Evolutionary conservation across 129 eudicot genomes (phyloP).

Genomic region (Rutidosis leptorrhynchoides): DNA sequence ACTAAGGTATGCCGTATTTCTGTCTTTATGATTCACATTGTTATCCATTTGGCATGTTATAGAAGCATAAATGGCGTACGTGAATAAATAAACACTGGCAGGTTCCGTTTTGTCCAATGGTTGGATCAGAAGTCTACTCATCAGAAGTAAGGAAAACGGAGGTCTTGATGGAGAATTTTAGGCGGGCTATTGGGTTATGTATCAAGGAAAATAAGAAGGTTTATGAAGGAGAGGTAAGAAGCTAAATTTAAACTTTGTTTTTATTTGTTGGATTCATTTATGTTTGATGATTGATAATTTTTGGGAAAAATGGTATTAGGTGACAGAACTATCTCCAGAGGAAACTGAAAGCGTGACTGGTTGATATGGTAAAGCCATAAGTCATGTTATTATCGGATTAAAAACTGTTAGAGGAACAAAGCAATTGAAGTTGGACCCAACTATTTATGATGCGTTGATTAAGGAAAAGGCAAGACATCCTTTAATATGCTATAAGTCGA

Average conservation of each 20-base stretch:
- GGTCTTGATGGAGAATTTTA: slow-evolving; percentile 91
- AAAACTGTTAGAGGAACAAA: slow-evolving; percentile 97
- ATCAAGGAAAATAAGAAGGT: slow-evolving; percentile 97
- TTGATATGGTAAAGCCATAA: slow-evolving; percentile 92
- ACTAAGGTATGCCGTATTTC: slow-evolving; percentile 59
- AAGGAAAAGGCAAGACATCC: slow-evolving; percentile 72
- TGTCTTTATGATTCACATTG: slow-evolving; percentile 2
- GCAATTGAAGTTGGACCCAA: slow-evolving; percentile 94
- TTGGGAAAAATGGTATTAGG: slow-evolving; percentile 50
- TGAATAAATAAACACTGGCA: slow-evolving; percentile 13
- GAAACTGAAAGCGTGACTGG: slow-evolving; percentile 98
- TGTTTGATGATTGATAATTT: neutral
- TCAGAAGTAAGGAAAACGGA: slow-evolving; percentile 98
- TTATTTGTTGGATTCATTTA: neutral
- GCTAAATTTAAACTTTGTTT: neutral
- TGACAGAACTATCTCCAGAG: slow-evolving; percentile 96
- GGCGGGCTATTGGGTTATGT: slow-evolving; percentile 98
- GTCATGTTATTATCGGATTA: slow-evolving; percentile 91
- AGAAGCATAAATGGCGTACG: neutral
- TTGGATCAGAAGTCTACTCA: slow-evolving; percentile 98
- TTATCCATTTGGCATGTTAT: neutral
- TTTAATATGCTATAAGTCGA: neutral
- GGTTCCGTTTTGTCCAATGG: slow-evolving; percentile 99
- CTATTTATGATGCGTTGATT: slow-evolving; percentile 91
- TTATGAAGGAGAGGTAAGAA: slow-evolving; percentile 94